Evolutionary conservation across 2,329 filamentous ascomycete species (phyloP).

Genomic region (Xylariomycetidae sp.): DNA sequence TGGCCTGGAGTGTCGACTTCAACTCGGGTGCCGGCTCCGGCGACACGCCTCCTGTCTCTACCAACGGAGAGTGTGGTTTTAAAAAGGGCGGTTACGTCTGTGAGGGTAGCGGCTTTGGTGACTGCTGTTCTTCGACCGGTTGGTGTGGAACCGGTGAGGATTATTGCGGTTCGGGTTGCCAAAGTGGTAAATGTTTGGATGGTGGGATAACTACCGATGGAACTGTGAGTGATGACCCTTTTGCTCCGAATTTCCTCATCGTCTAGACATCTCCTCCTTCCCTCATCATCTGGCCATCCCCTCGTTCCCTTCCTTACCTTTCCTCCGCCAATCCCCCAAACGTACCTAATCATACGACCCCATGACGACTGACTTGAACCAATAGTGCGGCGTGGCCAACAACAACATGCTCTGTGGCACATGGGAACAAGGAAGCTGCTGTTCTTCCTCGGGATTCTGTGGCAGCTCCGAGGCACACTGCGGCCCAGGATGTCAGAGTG

Average conservation of each 20-base stretch:
- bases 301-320: too few relatives aligned
- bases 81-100: constrained; percentile 2
- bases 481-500: constrained; percentile 2
- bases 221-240: too few relatives aligned
- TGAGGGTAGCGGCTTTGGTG: constrained; percentile 3
- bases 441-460: constrained; percentile 2
- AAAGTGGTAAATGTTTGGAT: neutral
- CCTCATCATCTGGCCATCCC: too few relatives aligned
- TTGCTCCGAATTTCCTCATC: too few relatives aligned
- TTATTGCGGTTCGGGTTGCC: constrained; percentile 1
- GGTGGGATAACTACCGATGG: constrained; percentile 1
- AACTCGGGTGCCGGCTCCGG: constrained; percentile 4
- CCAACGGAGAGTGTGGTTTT: too few relatives aligned
- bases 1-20: constrained; percentile 27
- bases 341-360: too few relatives aligned
- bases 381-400: neutral
- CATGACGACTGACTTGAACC: too few relatives aligned
- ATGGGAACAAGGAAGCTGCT: constrained; percentile 1
- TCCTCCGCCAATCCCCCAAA: too few relatives aligned
- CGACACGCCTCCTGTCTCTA: too few relatives aligned
- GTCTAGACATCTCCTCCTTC: too few relatives aligned
- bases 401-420: constrained; percentile 1
- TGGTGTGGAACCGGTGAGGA: constrained; percentile 1
- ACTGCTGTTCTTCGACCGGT: constrained; percentile 1
- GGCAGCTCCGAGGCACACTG: constrained; percentile 1